Percentiles rank a stretch among this genome's conserved stretches.
These are phyloP conservation scores for Agrostemma githago DNA, from an alignment of 148 eudicot species.

Conservation along the genomic window DNA sequence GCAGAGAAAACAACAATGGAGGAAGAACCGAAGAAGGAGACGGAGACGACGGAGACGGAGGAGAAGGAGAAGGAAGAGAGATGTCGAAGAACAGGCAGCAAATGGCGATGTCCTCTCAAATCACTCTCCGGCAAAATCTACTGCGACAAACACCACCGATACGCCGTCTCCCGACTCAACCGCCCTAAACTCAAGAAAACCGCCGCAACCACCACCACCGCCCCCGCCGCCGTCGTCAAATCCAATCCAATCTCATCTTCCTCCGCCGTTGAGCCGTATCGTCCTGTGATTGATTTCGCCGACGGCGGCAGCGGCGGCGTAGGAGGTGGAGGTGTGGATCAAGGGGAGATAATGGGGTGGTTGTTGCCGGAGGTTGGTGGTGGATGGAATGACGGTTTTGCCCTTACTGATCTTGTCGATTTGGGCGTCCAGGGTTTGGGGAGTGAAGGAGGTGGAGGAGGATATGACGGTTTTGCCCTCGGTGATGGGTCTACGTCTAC, in stretches of 20 bases:
- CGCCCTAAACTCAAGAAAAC: neutral
- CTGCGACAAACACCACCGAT: slow-evolving; percentile 1
- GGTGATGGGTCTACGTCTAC: neutral
- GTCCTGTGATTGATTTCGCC: neutral
- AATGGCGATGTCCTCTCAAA: neutral
- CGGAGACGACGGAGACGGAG: neutral
- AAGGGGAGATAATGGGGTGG: neutral
- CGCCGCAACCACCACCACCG: neutral
- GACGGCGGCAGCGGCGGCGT: neutral
- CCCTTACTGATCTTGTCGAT: neutral
- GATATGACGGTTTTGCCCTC: neutral
- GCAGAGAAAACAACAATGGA: too few relatives aligned
- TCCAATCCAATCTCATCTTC: neutral
- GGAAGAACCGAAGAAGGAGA: too few relatives aligned
- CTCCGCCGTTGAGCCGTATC: neutral
- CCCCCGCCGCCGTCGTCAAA: neutral
- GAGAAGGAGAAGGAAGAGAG: neutral
- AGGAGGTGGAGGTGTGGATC: neutral
- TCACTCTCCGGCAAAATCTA: neutral
- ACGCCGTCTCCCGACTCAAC: neutral
- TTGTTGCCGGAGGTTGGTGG: neutral
- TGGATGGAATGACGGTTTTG: neutral
- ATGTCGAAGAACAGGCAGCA: slow-evolving; percentile 5
- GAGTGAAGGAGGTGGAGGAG: neutral
- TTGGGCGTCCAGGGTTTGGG: neutral